A percentile compares a stretch with the other conserved stretches of the same genome.
Evolutionary conservation across 78 protist genomes (phyloP).

Genomic region (Emiliania huxleyi): DNA sequence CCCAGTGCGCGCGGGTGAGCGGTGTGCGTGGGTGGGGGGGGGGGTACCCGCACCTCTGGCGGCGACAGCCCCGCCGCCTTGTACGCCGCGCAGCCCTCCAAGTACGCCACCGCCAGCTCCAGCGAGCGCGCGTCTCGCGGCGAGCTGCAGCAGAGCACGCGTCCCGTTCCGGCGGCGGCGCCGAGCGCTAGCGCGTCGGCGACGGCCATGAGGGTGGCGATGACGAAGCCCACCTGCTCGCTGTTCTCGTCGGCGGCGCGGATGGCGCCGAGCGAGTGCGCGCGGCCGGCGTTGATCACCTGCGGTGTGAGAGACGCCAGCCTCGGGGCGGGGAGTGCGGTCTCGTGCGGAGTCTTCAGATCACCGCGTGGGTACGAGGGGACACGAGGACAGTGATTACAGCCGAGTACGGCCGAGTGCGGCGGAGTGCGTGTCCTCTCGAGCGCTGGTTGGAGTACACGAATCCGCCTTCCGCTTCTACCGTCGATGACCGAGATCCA

Average conservation of each 20-base stretch:
- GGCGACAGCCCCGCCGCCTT: background rate
- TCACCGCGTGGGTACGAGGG: no score
- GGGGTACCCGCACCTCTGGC: background rate
- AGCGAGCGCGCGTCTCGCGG: background rate
- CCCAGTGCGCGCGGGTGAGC: no score
- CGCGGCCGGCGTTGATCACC: constrained; percentile 39
- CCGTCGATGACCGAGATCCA: constrained; percentile 43
- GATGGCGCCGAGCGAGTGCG: background rate
- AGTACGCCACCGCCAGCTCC: background rate
- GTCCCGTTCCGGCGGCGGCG: background rate
- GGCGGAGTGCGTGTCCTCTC: no score
- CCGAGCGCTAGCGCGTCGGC: background rate
- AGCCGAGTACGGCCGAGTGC: no score
- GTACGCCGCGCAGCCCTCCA: background rate
- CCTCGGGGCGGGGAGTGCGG: no score
- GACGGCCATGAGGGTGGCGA: background rate
- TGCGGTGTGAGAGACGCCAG: no score
- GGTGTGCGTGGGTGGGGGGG: no score
- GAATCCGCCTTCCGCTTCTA: no score
- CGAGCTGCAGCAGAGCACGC: background rate
- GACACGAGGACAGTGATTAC: no score
- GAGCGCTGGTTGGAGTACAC: no score
- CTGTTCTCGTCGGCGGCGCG: background rate
- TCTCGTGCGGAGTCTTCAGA: no score
- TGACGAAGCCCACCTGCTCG: background rate